phyloP scores from a whole-genome alignment of 768 basidiomycete species.

The Galerina sulciceps region DNA sequence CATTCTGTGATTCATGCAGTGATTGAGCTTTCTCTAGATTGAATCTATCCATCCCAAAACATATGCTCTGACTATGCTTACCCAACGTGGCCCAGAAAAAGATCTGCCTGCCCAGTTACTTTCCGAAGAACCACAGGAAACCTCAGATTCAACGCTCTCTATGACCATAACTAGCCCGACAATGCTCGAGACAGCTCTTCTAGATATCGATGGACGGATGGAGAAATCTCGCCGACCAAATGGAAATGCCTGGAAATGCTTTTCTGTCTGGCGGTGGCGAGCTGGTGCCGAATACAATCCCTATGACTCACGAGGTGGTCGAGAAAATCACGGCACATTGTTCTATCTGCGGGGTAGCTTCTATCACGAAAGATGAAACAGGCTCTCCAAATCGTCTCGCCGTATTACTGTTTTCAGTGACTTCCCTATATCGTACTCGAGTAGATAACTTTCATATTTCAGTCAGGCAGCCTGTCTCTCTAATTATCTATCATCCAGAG shows the following conservation, averaged over 20 bases:
- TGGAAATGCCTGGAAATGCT: constrained; percentile 61
- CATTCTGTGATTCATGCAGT: background rate
- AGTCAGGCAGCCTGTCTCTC: background rate
- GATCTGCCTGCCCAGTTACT: constrained; percentile 43
- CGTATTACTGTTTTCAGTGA: too few relatives aligned
- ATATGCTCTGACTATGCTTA: constrained; percentile 44
- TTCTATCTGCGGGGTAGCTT: constrained; percentile 13
- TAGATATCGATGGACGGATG: constrained; percentile 56
- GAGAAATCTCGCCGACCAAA: constrained; percentile 44
- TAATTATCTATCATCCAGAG: background rate
- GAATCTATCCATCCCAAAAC: constrained; percentile 47
- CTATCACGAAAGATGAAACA: constrained; percentile 1
- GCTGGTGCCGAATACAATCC: constrained; percentile 28
- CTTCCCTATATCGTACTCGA: too few relatives aligned
- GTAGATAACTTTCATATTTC: too few relatives aligned
- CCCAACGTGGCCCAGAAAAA: constrained; percentile 38
- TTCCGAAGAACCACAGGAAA: constrained; percentile 28
- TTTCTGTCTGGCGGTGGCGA: constrained; percentile 59
- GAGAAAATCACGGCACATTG: constrained; percentile 11
- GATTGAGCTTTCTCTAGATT: constrained; percentile 36
- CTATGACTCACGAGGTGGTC: constrained; percentile 10
- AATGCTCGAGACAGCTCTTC: constrained; percentile 54
- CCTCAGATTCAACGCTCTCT: constrained; percentile 31
- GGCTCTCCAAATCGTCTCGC: too few relatives aligned
- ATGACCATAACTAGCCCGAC: constrained; percentile 46